Percentiles rank a stretch among this genome's conserved stretches.
Conservation (phyloP, 1,284 basidiomycete genomes). For the Leccinum pallidistipes region DNA sequence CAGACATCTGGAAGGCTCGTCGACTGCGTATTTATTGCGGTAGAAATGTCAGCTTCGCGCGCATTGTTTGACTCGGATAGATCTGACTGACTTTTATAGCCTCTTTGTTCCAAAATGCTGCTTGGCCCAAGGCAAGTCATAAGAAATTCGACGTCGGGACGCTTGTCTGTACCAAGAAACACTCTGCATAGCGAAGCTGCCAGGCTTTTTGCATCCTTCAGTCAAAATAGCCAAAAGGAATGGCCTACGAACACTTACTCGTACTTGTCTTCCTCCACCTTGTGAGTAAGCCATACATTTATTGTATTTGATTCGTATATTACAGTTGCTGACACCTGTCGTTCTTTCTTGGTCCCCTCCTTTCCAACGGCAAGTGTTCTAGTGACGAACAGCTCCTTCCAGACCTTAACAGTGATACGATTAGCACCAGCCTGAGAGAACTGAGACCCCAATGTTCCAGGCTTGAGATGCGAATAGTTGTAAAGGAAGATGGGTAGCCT, state of each 20-base stretch:
- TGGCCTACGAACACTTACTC: too few relatives aligned
- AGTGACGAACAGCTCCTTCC: neutral
- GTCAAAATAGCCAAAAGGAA: too few relatives aligned
- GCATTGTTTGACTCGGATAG: neutral
- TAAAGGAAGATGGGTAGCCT: constrained; percentile 6
- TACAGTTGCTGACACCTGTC: too few relatives aligned
- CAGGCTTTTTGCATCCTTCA: constrained; percentile 29
- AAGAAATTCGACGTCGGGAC: constrained; percentile 78
- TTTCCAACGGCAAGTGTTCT: too few relatives aligned
- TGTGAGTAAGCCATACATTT: too few relatives aligned
- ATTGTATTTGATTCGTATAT: too few relatives aligned
- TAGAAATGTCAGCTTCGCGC: neutral
- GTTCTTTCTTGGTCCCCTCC: too few relatives aligned
- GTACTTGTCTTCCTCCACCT: too few relatives aligned
- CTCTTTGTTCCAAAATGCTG: too few relatives aligned
- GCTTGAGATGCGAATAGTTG: neutral
- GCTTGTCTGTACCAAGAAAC: constrained; percentile 69
- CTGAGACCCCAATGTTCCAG: neutral
- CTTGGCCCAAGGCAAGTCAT: constrained; percentile 24
- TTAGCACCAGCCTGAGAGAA: neutral
- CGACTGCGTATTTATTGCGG: neutral
- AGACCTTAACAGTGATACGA: neutral
- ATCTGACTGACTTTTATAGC: neutral
- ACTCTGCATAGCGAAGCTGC: constrained; percentile 40
- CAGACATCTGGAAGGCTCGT: neutral